These are phyloP conservation scores for Aciculosporium take DNA, from an alignment of 2,329 filamentous ascomycete genomes.

Conservation along the genomic window DNA sequence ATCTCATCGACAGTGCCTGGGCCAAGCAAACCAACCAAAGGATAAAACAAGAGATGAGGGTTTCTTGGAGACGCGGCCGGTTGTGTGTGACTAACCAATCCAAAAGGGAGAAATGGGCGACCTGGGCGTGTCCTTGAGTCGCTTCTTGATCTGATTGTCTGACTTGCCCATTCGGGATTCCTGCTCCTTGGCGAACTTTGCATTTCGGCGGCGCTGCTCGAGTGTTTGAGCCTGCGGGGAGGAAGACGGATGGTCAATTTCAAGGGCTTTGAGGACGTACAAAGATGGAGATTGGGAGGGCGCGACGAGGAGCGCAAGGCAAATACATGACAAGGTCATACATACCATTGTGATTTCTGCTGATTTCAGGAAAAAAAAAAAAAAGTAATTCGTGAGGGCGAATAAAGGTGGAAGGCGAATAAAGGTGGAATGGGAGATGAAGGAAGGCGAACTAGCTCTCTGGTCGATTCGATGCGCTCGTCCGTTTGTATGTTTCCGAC, in stretches of 20 bases:
- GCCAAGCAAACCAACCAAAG: no score
- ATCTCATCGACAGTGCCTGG: no score
- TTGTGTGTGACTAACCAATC: constrained; percentile 33
- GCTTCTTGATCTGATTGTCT: constrained; percentile 48
- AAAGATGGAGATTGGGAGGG: neutral
- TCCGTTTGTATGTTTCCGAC: no score
- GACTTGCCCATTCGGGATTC: constrained; percentile 63
- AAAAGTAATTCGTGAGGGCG: no score
- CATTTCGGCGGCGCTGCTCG: constrained; percentile 68
- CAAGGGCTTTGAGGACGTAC: neutral
- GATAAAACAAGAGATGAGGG: no score
- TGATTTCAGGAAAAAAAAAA: no score
- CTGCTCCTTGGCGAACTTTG: constrained; percentile 61
- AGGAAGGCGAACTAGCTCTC: no score
- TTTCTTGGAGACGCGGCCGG: neutral
- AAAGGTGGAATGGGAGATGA: no score
- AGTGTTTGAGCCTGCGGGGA: constrained; percentile 64
- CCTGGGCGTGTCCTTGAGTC: constrained; percentile 39
- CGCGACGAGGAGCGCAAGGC: neutral
- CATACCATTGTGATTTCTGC: no score
- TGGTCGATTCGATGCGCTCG: no score
- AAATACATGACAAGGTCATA: no score
- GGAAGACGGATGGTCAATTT: neutral
- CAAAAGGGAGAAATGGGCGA: constrained; percentile 50
- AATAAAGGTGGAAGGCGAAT: no score